Conservation (phyloP, 306 rosid genomes). For the Senna siamea region DNA sequence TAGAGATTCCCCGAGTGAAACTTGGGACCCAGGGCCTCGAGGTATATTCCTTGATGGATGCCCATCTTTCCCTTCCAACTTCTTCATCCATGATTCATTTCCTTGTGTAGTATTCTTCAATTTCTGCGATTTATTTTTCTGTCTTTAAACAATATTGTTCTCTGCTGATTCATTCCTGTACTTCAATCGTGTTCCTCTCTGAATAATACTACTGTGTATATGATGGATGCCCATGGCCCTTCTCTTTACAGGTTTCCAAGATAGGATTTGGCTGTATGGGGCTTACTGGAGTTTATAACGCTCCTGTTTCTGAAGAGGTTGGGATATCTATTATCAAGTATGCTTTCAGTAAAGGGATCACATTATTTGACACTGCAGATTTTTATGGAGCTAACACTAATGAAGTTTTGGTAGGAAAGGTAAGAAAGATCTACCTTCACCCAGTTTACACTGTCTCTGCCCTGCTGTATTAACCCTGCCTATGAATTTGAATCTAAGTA, state of each 20-base stretch:
- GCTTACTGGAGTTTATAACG: constrained; percentile 59
- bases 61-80: not conserved
- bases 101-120: not conserved
- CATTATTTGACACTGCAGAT: constrained; percentile 82
- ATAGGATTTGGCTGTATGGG: constrained; percentile 87
- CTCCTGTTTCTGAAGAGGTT: constrained; percentile 62
- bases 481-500: not conserved
- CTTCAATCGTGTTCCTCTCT: not conserved
- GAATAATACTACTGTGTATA: not conserved
- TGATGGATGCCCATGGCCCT: not conserved
- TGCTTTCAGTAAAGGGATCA: constrained; percentile 71
- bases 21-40: constrained; percentile 61
- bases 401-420: constrained; percentile 83
- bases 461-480: no score
- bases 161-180: not conserved
- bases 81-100: not conserved
- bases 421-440: constrained; percentile 16
- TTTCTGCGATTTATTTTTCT: no score
- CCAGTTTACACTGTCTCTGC: no score
- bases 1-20: constrained; percentile 49
- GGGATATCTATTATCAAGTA: constrained; percentile 62
- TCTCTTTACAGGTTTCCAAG: constrained; percentile 64
- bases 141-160: no score
- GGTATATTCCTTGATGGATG: constrained; percentile 36
- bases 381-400: constrained; percentile 60